A percentile compares a stretch with the other conserved stretches of the same genome.
Evolutionary conservation across 805 yeast genomes (phyloP).

Genomic region (Cyberlindnera subsufficiens): DNA sequence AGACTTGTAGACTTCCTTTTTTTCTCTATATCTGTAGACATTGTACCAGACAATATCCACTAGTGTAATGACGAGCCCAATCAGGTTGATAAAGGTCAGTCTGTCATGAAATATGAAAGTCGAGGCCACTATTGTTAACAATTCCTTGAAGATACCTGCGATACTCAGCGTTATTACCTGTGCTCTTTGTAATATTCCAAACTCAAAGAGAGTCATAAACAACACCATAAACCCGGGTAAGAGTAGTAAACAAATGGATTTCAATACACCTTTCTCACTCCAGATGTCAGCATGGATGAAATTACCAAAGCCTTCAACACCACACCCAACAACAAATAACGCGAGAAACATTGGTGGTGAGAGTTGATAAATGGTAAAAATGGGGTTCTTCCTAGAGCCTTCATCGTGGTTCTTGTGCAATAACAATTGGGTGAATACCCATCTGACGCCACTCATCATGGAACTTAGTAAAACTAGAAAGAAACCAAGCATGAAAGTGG

Average conservation of each 20-base stretch:
- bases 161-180: constrained; percentile 82
- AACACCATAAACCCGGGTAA: constrained; percentile 87
- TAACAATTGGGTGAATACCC: constrained; percentile 90
- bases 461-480: constrained; percentile 71
- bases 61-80: constrained; percentile 73
- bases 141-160: constrained; percentile 91
- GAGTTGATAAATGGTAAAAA: constrained; percentile 74
- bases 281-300: constrained; percentile 57
- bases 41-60: constrained; percentile 82
- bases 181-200: constrained; percentile 72
- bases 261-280: constrained; percentile 49
- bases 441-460: constrained; percentile 80
- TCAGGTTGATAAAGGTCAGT: constrained; percentile 56
- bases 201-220: constrained; percentile 85
- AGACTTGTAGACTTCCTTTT: constrained; percentile 3
- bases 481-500: constrained; percentile 48
- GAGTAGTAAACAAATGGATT: constrained; percentile 53
- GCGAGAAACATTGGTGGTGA: constrained; percentile 78
- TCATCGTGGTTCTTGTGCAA: constrained; percentile 49
- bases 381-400: constrained; percentile 51
- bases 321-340: constrained; percentile 54
- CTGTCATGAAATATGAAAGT: constrained; percentile 67
- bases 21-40: constrained; percentile 42
- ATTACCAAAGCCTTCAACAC: constrained; percentile 60
- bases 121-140: constrained; percentile 71